These are phyloP conservation scores for Fusarium incarnatum DNA, from an alignment of 2,329 filamentous ascomycete species.

Conservation along the genomic window DNA sequence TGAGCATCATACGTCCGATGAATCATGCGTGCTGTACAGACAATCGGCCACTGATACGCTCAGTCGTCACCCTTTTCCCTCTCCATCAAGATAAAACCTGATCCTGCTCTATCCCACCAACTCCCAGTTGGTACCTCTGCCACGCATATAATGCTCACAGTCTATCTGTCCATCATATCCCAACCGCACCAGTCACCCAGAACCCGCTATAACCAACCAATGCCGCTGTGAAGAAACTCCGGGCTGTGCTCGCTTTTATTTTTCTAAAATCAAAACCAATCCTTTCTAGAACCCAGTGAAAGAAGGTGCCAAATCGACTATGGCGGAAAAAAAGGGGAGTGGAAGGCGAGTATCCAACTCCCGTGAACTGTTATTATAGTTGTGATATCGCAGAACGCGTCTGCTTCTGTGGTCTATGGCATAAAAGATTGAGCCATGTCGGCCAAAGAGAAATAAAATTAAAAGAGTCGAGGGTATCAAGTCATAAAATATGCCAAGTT, in stretches of 20 bases:
- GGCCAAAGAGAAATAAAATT: constrained; percentile 2
- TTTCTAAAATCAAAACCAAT: constrained; percentile 19
- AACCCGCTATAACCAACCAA: constrained; percentile 17
- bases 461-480: constrained; percentile 43
- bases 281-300: constrained; percentile 17
- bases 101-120: background rate
- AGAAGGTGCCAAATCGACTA: constrained; percentile 10
- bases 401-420: constrained; percentile 4
- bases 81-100: background rate
- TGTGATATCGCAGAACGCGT: constrained; percentile 14
- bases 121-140: background rate
- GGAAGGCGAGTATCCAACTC: constrained; percentile 3
- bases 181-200: background rate
- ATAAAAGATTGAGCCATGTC: background rate
- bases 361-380: constrained; percentile 29
- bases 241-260: constrained; percentile 38
- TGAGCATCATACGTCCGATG: background rate
- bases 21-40: background rate
- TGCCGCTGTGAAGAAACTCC: constrained; percentile 39
- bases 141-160: background rate
- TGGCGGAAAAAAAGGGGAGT: constrained; percentile 7
- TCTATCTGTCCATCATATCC: constrained; percentile 8
- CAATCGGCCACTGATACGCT: background rate
- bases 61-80: background rate
- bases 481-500: constrained; percentile 41